Base-by-base conservation (phyloP, 148 eudicot genomes). In the Camellia granthamiana region DNA sequence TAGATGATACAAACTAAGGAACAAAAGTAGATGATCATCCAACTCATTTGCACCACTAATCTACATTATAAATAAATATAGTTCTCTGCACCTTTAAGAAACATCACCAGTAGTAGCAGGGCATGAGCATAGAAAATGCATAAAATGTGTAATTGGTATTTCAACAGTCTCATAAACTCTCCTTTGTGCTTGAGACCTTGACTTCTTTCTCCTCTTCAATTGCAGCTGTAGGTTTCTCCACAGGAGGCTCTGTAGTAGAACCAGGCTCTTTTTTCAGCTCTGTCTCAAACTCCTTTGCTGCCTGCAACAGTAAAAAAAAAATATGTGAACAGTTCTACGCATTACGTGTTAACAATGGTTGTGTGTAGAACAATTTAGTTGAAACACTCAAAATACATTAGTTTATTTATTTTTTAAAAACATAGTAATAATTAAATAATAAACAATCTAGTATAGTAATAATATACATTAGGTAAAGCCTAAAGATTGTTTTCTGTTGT, bases 241-340 rank as follows among this genome's bases (percentile, higher is more conserved):
- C 84, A 5, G 83, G 71, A 6, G 79, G 66, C 44, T 89, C 88
- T 5, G 71, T 79, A 9, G 80, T 52, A 54, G 90, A 47, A 69
- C 78, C 89, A 0, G 85, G 77, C 59, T 88, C 94, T 76, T 91
- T 92, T 85, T 86, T 92, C 47, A 92, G 88, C 86, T 92, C 97
- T 12, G 91, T 61, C 74, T 92, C 94, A 18, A 92, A 91, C 85
- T 92, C 97, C 80, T 92, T 92, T 61, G 97, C 97, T 2, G 97
- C 97, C 97, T 92, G 89, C 81, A 85, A 72, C 47, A 60, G 46
- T 49, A 30, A 30, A 30, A 30, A 30, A n/a, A 80, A 30, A 41
- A 54, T 30, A 55, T 7, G 7, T 16, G 21, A 38, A 5, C 11
- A 4, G 3, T 30, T 55, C 23, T 23, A 2, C 21, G 61, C 76